Base-by-base conservation (phyloP, 2,329 filamentous ascomycete genomes). In the Botryotinia globosa region DNA sequence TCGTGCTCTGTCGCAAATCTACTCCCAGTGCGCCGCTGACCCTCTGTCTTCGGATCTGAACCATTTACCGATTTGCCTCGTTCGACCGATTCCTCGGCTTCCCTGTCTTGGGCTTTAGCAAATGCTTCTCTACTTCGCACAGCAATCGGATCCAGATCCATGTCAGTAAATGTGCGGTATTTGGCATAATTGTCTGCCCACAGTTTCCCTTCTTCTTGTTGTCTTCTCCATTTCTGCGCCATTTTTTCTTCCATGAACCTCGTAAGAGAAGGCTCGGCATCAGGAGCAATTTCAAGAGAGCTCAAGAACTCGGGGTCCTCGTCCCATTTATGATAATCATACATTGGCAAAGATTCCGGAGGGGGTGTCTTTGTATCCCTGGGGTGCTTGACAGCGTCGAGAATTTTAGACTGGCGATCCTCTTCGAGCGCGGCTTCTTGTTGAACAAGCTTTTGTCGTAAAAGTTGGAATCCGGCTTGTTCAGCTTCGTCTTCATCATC, bases 1-100 rank as follows among this genome's bases (percentile, higher is more conserved):
- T 94, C 92, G 69, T 91, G 88, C 78, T 94, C 92, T 25, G 90
- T 92, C 22, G 88, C 90, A 79, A 89, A 92, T 72, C 89, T 84
- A 73, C 86, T 87, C 71, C 80, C 84, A 74, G 76, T 82, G 75
- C 77, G 76, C 42, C 87, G 83, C 74, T 88, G 83, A 9, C 87
- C 85, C 79, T 92, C 89, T 0, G 85, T 84, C 74, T 86, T 88
- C 4, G 86, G 81, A 73, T 91, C 90, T 22, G 85, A 83, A 10
- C 87, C 84, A 2, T 78, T 75, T 44, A 69, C 72, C n/a, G 77
- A 73, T n/a, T 74, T 74, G 42, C 75, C 75, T 62, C 75, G 76
- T 44, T 76, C 76, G 34, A 77, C 78, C 66, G 76, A 74, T n/a
- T 76, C 79, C 20, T 76, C 78, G 45, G 78, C 76, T 64, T 74